These are phyloP conservation scores for Ilyonectria mors-panacis DNA, from an alignment of 2,329 filamentous ascomycete species.

Conservation along the genomic window DNA sequence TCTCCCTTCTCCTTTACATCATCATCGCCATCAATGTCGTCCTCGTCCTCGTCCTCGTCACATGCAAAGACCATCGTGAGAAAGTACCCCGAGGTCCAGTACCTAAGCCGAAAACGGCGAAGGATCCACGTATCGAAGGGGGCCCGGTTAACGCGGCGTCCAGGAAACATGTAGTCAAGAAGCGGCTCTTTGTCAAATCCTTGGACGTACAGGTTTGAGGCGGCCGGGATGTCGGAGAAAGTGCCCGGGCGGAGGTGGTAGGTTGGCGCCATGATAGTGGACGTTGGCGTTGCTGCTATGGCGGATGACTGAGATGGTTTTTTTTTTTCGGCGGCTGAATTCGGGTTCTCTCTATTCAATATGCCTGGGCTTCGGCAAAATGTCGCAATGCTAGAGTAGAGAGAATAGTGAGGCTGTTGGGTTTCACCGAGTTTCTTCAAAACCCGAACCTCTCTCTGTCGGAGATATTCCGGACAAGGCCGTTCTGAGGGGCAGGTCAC, in stretches of 20 bases:
- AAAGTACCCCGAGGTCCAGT: slow-evolving; percentile 52
- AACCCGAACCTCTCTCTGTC: too few species aligned
- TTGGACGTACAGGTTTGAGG: slow-evolving; percentile 47
- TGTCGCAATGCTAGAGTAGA: too few species aligned
- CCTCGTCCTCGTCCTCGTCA: slow-evolving; percentile 21
- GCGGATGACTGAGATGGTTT: not conserved
- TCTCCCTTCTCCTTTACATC: not conserved
- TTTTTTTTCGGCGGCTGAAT: not conserved
- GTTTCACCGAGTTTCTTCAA: too few species aligned
- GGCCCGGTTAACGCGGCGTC: slow-evolving; percentile 37
- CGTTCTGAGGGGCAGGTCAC: too few species aligned
- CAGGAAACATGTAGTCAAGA: slow-evolving; percentile 53
- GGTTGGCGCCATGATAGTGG: slow-evolving; percentile 31
- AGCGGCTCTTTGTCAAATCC: slow-evolving; percentile 51
- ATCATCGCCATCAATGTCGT: not conserved
- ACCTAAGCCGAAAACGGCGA: slow-evolving; percentile 51
- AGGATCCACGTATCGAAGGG: slow-evolving; percentile 41
- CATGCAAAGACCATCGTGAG: slow-evolving; percentile 48
- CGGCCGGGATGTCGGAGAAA: slow-evolving; percentile 48
- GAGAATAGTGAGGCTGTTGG: too few species aligned
- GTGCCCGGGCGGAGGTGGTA: slow-evolving; percentile 52
- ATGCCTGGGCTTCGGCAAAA: too few species aligned
- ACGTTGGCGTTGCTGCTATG: not conserved
- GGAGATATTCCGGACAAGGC: too few species aligned
- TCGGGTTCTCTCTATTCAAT: not conserved